Evolutionary conservation across 1,284 basidiomycete species (phyloP).

Genomic region (Crepidotus sp.): DNA sequence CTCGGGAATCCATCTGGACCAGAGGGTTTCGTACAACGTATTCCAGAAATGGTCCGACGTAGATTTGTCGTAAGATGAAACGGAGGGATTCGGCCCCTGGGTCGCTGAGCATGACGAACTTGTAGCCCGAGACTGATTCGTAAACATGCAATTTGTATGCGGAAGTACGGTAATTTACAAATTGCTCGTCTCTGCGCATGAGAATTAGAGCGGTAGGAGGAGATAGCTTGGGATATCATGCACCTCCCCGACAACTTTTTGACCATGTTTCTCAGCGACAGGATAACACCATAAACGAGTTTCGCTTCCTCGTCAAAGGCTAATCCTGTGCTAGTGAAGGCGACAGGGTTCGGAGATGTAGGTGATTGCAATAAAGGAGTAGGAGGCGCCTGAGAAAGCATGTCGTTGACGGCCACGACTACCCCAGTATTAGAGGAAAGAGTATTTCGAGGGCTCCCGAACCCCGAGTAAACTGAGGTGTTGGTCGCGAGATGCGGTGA

Average conservation of each 20-base stretch:
- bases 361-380: conserved; percentile 29
- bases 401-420: conserved; percentile 58
- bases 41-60: conserved; percentile 90
- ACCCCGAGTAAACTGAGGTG: conserved; percentile 24
- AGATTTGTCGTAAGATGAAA: conserved; percentile 80
- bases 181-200: conserved; percentile 70
- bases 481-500: conserved; percentile 20
- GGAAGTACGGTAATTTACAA: conserved; percentile 86
- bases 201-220: conserved; percentile 1
- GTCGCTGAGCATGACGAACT: conserved; percentile 91
- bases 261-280: conserved; percentile 90
- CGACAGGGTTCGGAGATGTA: conserved; percentile 24
- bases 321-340: conserved; percentile 41
- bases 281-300: conserved; percentile 91
- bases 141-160: conserved; percentile 91
- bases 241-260: conserved; percentile 87
- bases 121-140: conserved; percentile 89
- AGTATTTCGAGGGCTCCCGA: conserved; percentile 53
- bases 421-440: conserved; percentile 53
- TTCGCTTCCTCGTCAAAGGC: conserved; percentile 98
- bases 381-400: conserved; percentile 28
- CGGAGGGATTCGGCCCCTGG: conserved; percentile 76
- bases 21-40: conserved; percentile 90
- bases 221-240: conserved; percentile 14
- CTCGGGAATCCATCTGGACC: conserved; percentile 70